These are phyloP conservation scores for Piloderma croceum DNA, from an alignment of 768 basidiomycete species.

Conservation along the genomic window DNA sequence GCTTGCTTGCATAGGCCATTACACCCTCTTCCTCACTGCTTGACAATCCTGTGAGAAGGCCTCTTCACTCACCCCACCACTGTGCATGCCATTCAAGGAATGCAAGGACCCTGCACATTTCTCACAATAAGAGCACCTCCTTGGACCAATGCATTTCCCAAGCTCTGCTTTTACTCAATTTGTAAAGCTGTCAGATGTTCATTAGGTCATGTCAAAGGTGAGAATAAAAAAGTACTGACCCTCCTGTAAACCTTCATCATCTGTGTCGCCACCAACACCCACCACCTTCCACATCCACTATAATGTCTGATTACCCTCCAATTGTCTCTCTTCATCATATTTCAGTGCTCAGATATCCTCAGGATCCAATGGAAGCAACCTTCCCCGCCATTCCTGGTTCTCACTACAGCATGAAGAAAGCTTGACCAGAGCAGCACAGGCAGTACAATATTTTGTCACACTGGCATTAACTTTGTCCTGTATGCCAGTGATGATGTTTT, in stretches of 20 bases:
- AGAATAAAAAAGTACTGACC: constrained; percentile 4
- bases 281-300: constrained; percentile 22
- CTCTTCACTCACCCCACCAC: constrained; percentile 10
- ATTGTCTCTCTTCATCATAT: constrained; percentile 9
- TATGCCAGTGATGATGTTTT: background rate
- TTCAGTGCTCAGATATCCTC: constrained; percentile 2
- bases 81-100: constrained; percentile 15
- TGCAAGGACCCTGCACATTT: constrained; percentile 25
- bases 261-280: constrained; percentile 1
- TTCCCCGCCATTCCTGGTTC: background rate
- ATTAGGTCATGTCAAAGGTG: background rate
- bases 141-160: constrained; percentile 30
- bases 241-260: constrained; percentile 4
- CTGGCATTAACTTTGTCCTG: background rate
- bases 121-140: constrained; percentile 28
- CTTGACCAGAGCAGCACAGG: background rate
- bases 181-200: constrained; percentile 14
- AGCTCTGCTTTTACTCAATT: constrained; percentile 24
- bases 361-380: background rate
- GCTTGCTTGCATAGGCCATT: background rate
- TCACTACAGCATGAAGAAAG: background rate
- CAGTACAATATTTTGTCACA: background rate
- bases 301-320: constrained; percentile 15
- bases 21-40: background rate
- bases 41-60: background rate